Evolutionary conservation across 1,284 basidiomycete species (phyloP).

Genomic region (Polyporus tsugae): DNA sequence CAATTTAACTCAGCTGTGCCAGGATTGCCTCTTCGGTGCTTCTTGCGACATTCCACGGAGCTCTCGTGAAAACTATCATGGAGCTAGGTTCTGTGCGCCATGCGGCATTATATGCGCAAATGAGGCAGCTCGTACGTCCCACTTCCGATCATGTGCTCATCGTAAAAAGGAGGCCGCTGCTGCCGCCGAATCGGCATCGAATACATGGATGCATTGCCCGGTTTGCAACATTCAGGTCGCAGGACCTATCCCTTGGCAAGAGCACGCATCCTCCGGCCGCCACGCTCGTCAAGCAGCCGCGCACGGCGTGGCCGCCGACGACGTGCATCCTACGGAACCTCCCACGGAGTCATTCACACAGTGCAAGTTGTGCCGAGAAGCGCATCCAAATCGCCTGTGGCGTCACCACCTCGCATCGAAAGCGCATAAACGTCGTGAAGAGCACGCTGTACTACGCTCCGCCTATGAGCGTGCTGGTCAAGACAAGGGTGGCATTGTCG

Average conservation of each 20-base stretch:
- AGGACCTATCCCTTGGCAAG: constrained; percentile 7
- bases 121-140: constrained; percentile 3
- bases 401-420: neutral
- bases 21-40: neutral
- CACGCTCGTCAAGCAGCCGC: constrained; percentile 1
- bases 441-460: neutral
- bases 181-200: neutral
- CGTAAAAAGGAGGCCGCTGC: neutral
- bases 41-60: neutral
- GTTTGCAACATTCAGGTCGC: constrained; percentile 21
- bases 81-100: constrained; percentile 23
- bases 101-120: constrained; percentile 25
- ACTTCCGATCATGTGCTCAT: constrained; percentile 21
- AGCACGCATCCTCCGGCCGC: constrained; percentile 13
- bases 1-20: neutral
- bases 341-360: constrained; percentile 8
- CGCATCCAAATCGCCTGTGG: neutral
- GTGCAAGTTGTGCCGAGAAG: constrained; percentile 11
- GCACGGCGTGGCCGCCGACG: neutral
- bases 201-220: constrained; percentile 16
- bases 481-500: constrained; percentile 36
- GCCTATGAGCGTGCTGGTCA: constrained; percentile 38
- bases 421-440: constrained; percentile 1
- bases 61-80: constrained; percentile 3
- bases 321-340: constrained; percentile 3